These are phyloP conservation scores for Astrothelium subdiscretum DNA, from an alignment of 495 filamentous ascomycete genomes.

Conservation along the genomic window DNA sequence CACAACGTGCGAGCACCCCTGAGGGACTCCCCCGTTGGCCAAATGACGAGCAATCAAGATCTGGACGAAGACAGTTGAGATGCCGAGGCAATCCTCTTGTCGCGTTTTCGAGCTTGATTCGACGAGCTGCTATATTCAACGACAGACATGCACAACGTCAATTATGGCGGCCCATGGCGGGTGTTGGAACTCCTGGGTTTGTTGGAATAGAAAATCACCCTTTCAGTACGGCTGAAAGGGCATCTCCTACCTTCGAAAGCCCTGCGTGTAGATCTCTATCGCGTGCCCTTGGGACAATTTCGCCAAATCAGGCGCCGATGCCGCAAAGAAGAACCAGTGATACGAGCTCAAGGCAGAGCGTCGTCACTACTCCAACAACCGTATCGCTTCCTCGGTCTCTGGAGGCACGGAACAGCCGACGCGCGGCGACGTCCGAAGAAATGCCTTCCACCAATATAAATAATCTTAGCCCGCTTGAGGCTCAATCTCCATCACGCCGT, in stretches of 20 bases:
- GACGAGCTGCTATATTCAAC: background rate
- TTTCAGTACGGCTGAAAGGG: background rate
- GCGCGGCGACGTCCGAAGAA: background rate
- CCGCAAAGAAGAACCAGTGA: background rate
- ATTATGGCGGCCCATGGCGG: background rate
- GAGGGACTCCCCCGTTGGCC: background rate
- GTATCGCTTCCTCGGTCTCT: background rate
- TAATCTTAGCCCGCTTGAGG: background rate
- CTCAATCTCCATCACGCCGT: background rate
- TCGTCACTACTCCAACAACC: background rate
- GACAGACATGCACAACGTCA: background rate
- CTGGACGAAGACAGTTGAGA: background rate
- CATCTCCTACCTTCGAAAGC: background rate
- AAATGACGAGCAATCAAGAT: background rate
- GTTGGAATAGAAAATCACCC: background rate
- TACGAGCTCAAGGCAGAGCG: background rate
- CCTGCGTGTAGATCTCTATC: background rate
- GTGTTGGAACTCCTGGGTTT: background rate
- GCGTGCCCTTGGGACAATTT: background rate
- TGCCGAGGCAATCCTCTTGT: background rate
- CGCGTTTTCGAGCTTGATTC: background rate
- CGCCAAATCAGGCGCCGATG: background rate
- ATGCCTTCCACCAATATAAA: background rate
- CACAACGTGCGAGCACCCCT: background rate
- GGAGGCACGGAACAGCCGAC: background rate